Percentiles rank a stretch among this genome's conserved stretches.
These are phyloP conservation scores for Aspergillus haitiensis DNA, from an alignment of 495 filamentous ascomycete species.

Conservation along the genomic window DNA sequence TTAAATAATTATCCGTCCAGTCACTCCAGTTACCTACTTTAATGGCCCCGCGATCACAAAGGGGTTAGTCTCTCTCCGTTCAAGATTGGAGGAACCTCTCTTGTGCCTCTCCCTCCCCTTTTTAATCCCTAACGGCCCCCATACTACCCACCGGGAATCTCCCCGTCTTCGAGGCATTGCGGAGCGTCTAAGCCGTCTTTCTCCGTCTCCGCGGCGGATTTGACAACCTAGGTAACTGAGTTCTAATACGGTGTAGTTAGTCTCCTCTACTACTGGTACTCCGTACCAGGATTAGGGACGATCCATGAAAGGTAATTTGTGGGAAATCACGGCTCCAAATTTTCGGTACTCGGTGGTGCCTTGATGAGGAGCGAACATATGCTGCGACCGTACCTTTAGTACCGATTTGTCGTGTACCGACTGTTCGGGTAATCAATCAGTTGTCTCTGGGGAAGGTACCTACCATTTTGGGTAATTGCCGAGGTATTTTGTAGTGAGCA, in stretches of 20 bases:
- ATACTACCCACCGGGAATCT: slow-evolving; percentile 4
- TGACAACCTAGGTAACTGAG: neutral
- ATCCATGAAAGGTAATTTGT: neutral
- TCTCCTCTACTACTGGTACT: no score
- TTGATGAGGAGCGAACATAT: neutral
- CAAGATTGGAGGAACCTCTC: neutral
- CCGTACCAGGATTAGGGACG: no score
- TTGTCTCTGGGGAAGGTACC: no score
- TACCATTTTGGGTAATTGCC: no score
- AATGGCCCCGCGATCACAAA: neutral
- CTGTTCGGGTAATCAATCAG: neutral
- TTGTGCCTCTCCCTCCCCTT: slow-evolving; percentile 4
- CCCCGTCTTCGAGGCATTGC: slow-evolving; percentile 2
- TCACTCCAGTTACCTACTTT: neutral
- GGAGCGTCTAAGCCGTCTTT: slow-evolving; percentile 10
- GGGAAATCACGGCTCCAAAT: slow-evolving; percentile 1
- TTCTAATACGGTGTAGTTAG: no score
- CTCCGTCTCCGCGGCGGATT: slow-evolving; percentile 10
- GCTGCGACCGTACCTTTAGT: neutral
- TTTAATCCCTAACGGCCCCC: slow-evolving; percentile 11
- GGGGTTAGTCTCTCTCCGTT: neutral
- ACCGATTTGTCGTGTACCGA: neutral
- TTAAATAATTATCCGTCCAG: neutral
- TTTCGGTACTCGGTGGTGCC: slow-evolving; percentile 7
- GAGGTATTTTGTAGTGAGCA: no score